A percentile compares a stretch with the other conserved stretches of the same genome.
These are phyloP conservation scores for Candida tibetensis DNA, from an alignment of 805 yeast species.

Conservation along the genomic window DNA sequence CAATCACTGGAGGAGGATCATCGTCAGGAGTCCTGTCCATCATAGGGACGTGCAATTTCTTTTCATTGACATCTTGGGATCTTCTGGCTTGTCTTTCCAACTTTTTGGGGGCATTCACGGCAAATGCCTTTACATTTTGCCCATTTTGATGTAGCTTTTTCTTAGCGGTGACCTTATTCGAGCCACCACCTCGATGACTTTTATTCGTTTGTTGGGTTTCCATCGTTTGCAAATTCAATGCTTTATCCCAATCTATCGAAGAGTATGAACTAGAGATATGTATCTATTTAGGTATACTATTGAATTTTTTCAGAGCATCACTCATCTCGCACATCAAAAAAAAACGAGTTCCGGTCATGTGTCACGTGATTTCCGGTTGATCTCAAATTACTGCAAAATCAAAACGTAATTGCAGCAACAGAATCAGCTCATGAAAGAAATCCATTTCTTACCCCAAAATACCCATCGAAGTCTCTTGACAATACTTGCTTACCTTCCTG, in stretches of 20 bases:
- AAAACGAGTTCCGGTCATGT: not conserved
- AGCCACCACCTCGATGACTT: slow-evolving; percentile 65
- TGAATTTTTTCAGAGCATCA: slow-evolving; percentile 6
- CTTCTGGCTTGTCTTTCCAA: slow-evolving; percentile 81
- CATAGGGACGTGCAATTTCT: slow-evolving; percentile 93
- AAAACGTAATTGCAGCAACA: slow-evolving; percentile 2
- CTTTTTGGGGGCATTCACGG: slow-evolving; percentile 67
- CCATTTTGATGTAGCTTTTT: slow-evolving; percentile 89
- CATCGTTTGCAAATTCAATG: slow-evolving; percentile 8
- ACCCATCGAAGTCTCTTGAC: no score
- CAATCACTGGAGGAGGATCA: slow-evolving; percentile 94
- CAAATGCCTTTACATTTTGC: slow-evolving; percentile 43
- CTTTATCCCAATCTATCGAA: no score
- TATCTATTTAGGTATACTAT: not conserved
- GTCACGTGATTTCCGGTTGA: slow-evolving; percentile 1
- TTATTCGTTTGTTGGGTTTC: slow-evolving; percentile 62
- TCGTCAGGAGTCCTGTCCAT: slow-evolving; percentile 96
- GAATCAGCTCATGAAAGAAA: not conserved
- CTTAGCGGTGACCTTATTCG: slow-evolving; percentile 59
- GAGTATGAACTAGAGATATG: not conserved
- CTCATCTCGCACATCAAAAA: slow-evolving; percentile 3
- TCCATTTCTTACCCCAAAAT: no score
- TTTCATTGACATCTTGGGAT: slow-evolving; percentile 78
- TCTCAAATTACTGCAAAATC: no score
- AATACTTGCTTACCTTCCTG: no score